These are phyloP conservation scores for Boletellus sp. DNA, from an alignment of 768 basidiomycete genomes.

Conservation along the genomic window DNA sequence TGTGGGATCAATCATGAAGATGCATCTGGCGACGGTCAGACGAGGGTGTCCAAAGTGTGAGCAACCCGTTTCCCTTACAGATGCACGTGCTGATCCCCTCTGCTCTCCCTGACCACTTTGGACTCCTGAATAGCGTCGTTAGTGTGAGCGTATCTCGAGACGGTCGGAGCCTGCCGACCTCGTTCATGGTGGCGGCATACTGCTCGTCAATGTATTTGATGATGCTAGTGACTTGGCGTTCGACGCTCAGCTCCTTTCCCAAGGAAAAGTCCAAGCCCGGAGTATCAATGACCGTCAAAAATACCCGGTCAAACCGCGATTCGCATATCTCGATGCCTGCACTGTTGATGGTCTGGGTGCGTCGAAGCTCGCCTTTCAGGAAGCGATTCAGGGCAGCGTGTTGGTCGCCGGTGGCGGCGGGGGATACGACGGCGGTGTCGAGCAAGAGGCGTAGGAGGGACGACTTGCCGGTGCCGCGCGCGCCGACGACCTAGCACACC, in stretches of 20 bases:
- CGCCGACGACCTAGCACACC: conserved; percentile 68
- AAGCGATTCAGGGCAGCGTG: conserved; percentile 60
- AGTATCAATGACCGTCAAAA: conserved; percentile 81
- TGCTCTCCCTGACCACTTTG: conserved; percentile 82
- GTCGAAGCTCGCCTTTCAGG: conserved; percentile 54
- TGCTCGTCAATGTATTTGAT: conserved; percentile 78
- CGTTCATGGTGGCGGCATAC: conserved; percentile 84
- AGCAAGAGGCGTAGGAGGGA: conserved; percentile 75
- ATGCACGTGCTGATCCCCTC: conserved; percentile 88
- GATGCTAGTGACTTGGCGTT: conserved; percentile 69
- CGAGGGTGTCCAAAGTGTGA: background rate
- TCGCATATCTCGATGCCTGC: conserved; percentile 81
- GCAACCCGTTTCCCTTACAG: conserved; percentile 47
- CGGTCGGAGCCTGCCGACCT: conserved; percentile 41
- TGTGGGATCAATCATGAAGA: conserved; percentile 84
- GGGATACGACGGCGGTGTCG: conserved; percentile 81
- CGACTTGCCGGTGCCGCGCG: conserved; percentile 81
- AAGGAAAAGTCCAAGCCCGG: conserved; percentile 76
- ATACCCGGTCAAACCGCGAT: conserved; percentile 72
- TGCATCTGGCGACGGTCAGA: conserved; percentile 50
- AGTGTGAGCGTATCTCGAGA: background rate
- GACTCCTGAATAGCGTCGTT: conserved; percentile 55
- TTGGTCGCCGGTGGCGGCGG: conserved; percentile 73
- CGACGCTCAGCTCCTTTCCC: conserved; percentile 72
- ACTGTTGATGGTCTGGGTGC: conserved; percentile 60